Percentiles rank a stretch among this genome's conserved stretches.
Conservation (phyloP, 768 basidiomycete species). For the Kwoniella dendrophila region DNA sequence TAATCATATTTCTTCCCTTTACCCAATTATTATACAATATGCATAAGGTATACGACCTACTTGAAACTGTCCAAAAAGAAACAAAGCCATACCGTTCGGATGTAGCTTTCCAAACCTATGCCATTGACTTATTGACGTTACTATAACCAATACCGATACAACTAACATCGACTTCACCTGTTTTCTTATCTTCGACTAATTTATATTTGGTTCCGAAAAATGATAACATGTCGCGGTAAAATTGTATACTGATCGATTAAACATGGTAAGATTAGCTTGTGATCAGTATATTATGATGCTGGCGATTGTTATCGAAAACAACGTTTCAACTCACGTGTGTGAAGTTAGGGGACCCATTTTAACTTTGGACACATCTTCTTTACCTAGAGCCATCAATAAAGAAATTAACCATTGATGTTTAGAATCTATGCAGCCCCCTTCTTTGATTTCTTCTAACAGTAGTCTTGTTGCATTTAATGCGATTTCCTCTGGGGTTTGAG, state of each 20-base stretch:
- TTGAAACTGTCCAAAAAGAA: no score
- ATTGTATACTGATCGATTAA: slow-evolving; percentile 67
- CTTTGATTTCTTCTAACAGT: slow-evolving; percentile 74
- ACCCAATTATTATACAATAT: no score
- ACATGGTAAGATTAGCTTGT: background rate
- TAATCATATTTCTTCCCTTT: no score
- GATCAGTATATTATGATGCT: slow-evolving; percentile 25
- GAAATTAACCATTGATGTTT: slow-evolving; percentile 84
- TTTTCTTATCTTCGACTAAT: slow-evolving; percentile 59
- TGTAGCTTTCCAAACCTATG: no score
- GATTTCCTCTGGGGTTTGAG: slow-evolving; percentile 85
- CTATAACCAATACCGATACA: slow-evolving; percentile 91
- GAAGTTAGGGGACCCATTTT: slow-evolving; percentile 79
- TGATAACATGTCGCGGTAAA: slow-evolving; percentile 75
- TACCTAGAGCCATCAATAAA: slow-evolving; percentile 91
- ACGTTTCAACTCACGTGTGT: slow-evolving; percentile 66
- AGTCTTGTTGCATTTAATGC: slow-evolving; percentile 77
- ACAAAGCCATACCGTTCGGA: no score
- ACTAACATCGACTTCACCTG: slow-evolving; percentile 71
- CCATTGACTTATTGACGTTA: slow-evolving; percentile 65
- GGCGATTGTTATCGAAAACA: no score
- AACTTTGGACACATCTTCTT: slow-evolving; percentile 92
- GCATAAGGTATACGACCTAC: no score
- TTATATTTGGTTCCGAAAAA: slow-evolving; percentile 95
- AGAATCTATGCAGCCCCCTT: slow-evolving; percentile 87